These are phyloP conservation scores for Musa acuminata DNA, from an alignment of 176 grass and related monocot species.

Conservation along the genomic window DNA sequence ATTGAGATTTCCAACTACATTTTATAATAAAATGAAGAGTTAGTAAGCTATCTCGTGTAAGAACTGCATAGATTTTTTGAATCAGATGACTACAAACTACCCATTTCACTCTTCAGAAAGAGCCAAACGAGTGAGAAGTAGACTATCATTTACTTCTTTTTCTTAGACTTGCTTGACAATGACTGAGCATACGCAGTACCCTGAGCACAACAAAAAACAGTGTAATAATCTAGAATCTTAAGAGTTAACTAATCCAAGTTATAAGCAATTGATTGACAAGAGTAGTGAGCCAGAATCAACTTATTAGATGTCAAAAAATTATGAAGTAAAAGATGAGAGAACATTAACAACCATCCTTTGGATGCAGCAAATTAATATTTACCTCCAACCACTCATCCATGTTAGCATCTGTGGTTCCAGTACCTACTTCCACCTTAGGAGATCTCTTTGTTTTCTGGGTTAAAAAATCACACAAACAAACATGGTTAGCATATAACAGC, in stretches of 20 bases:
- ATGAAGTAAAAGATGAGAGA: too few relatives aligned
- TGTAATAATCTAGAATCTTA: too few relatives aligned
- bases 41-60: too few relatives aligned
- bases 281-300: not conserved
- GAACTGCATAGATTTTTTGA: too few relatives aligned
- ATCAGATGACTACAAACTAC: too few relatives aligned
- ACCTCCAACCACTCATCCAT: constrained; percentile 99
- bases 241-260: not conserved
- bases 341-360: too few relatives aligned
- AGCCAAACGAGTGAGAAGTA: not conserved
- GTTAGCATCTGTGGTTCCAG: constrained; percentile 55
- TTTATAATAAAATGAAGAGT: too few relatives aligned
- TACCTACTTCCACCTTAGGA: constrained; percentile 86
- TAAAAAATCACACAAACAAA: not conserved
- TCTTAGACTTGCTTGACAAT: constrained; percentile 15
- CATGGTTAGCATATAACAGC: not conserved
- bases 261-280: not conserved
- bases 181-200: constrained; percentile 57
- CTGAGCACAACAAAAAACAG: constrained; percentile 24
- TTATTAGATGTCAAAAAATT: too few relatives aligned
- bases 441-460: constrained; percentile 77
- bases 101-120: too few relatives aligned
- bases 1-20: too few relatives aligned
- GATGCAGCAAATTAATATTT: not conserved
- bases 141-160: constrained; percentile 13